Base-by-base conservation (phyloP, 495 filamentous ascomycete genomes). In the Neurospora sp. region DNA sequence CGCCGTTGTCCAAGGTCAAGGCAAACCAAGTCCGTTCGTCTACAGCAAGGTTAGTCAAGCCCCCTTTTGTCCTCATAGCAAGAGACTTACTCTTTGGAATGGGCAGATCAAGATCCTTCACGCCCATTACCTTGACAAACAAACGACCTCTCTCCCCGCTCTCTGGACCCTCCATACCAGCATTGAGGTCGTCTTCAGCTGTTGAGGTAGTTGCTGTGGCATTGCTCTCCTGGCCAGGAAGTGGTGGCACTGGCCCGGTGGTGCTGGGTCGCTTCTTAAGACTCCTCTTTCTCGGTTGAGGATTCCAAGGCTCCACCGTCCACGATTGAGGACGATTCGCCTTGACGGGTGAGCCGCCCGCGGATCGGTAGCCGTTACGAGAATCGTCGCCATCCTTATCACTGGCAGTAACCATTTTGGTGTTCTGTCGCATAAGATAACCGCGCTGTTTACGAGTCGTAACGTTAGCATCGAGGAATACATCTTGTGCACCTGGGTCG, bases 391-490 rank as follows among this genome's bases (percentile, higher is more conserved):
- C 82, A 20, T 86, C 85, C 74, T 85, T 84, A 71, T 91, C 89
- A 79, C 90, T 97, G 73, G 96, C 96, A 72, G 97, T 92, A 70
- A 99, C 93, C 59, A 99, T 88, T 78, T 97, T 98, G 20, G 96
- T 98, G 81, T 98, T 99, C 75, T 99, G 96, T 75, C 96, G 89
- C 96, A 98, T 98, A 40, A 99, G 87, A 77, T 99, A 99, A 27
- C 96, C 96, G 84, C 96, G 93, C 96, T 99, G 91, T 90, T 84
- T 83, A 17, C 76, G 82, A 61, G 80, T 74, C 71, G 72, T 76
- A 69, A 81, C 77, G 84, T 94, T 90, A 94, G 92, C 85, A 83
- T 76, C 76, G 74, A 48, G 20, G 12, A 70, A 14, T 4, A 72
- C 42, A 45, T 70, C 65, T 53, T 45, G 22, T 40, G 20, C 6